Conservation (phyloP, 768 basidiomycete species). For the Boletus coccyginus region DNA sequence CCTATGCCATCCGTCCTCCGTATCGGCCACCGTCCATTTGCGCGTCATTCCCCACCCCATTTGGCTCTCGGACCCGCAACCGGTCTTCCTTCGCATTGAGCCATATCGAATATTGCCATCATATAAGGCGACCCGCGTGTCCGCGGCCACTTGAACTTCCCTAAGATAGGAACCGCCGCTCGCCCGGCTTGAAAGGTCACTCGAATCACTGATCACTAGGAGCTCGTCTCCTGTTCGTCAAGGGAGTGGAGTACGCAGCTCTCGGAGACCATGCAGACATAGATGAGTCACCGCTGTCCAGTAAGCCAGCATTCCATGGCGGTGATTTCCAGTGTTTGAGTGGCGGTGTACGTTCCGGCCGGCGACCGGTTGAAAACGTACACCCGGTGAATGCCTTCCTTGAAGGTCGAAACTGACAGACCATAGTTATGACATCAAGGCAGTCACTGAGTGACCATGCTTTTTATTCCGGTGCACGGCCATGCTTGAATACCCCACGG, state of each 20-base stretch:
- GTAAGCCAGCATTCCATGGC: not conserved
- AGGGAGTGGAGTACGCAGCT: not conserved
- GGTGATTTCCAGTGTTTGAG: conserved; percentile 6
- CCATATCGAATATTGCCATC: conserved; percentile 15
- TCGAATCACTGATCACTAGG: not conserved
- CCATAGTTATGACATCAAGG: not conserved
- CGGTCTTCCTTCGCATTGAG: not conserved
- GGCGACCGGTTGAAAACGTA: not conserved
- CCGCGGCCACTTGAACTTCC: not conserved
- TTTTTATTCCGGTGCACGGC: not conserved
- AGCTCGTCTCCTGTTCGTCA: not conserved
- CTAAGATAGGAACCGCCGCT: conserved; percentile 9
- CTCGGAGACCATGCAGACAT: not conserved
- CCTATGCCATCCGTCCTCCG: conserved; percentile 10
- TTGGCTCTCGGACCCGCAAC: conserved; percentile 26
- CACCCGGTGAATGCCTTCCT: not conserved
- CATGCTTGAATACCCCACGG: not conserved
- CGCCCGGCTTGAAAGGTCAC: conserved; percentile 13
- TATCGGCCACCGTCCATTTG: conserved; percentile 1
- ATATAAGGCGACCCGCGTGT: not conserved
- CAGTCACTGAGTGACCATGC: not conserved
- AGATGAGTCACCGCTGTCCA: not conserved
- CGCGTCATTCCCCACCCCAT: conserved; percentile 1
- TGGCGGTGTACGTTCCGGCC: conserved; percentile 9
- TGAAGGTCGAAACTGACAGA: not conserved